Conservation (phyloP, 345 rosid genomes). For the Cardiospermum halicacabum region DNA sequence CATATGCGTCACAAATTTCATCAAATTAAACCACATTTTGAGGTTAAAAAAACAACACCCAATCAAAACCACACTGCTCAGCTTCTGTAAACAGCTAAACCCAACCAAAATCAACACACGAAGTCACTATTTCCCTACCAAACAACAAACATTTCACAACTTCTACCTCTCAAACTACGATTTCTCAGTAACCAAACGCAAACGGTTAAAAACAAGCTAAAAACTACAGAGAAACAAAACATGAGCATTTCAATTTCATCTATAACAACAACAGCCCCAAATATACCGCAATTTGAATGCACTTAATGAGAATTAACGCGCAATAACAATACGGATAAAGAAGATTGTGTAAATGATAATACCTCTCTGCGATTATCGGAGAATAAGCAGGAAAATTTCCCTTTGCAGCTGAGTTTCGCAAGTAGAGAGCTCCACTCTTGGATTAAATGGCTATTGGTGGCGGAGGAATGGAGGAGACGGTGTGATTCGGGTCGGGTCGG, state of each 20-base stretch:
- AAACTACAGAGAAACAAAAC: not conserved
- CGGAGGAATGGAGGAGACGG: slow-evolving; percentile 9
- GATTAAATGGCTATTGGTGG: slow-evolving; percentile 15
- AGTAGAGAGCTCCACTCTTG: slow-evolving; percentile 35
- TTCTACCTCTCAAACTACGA: not conserved
- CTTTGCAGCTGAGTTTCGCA: slow-evolving; percentile 41
- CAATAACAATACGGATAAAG: not conserved
- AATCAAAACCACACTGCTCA: not conserved
- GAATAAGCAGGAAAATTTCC: slow-evolving; percentile 66
- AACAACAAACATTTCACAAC: not conserved
- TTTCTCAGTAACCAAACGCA: not conserved
- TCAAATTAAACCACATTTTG: not conserved
- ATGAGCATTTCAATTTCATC: not conserved
- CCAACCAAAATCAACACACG: slow-evolving; percentile 2
- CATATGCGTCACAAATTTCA: not conserved
- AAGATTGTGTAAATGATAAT: slow-evolving; percentile 17
- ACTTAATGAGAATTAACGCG: not conserved
- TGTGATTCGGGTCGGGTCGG: slow-evolving; percentile 20
- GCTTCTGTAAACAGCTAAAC: not conserved
- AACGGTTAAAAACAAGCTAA: not conserved
- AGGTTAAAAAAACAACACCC: not conserved
- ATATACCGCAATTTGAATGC: not conserved
- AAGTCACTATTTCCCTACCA: not conserved
- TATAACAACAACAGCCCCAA: not conserved
- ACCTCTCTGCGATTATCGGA: slow-evolving; percentile 67